Base-by-base conservation (phyloP, 176 grass and related monocot genomes). In the Coix lacrymajobi region DNA sequence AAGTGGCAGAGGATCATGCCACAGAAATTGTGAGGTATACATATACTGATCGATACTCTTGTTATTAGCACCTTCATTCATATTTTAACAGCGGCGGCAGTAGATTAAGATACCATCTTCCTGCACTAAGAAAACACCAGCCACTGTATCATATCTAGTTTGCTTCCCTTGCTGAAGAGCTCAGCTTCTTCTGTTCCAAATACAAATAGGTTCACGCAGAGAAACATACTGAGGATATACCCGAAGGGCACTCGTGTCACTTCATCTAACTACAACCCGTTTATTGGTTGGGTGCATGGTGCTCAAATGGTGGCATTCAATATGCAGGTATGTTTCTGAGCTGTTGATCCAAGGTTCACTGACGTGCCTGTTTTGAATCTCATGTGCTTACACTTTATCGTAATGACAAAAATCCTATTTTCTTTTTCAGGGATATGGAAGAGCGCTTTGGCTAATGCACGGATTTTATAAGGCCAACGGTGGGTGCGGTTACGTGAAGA, bases 301-400 rank as follows among this genome's bases (percentile, higher is more conserved):
- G 96, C 96, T 86, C 96, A 98, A 78, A 98, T 98, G 96, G 96
- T 98, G 81, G 96, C 96, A 60, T 95, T 98, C 79, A 98, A 98
- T 88, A 95, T 98, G 96, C 96, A 95, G 96, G 95, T 98, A n/a
- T n/a, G n/a, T n/a, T n/a, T n/a, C n/a, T n/a, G n/a, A n/a, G n/a
- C n/a, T n/a, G n/a, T n/a, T n/a, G n/a, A n/a, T n/a, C n/a, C n/a
- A n/a, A n/a, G n/a, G 36, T 36, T 77, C 36, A 10, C 15, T 41
- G 67, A 58, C 31, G 66, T 19, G 17, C 17, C 65, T 38, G n/a
- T 60, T 64, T 52, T 66, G 40, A 40, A 76, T 25, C 30, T 69
- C 66, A 58, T 76, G 6, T 7, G 25, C 13, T 17, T 16, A 13
- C 48, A 33, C 31, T 71, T 75, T 36, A 41, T 79, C 62, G 0